Conservation (phyloP, 257 asterid genomes). For the Solanum virginianum region DNA sequence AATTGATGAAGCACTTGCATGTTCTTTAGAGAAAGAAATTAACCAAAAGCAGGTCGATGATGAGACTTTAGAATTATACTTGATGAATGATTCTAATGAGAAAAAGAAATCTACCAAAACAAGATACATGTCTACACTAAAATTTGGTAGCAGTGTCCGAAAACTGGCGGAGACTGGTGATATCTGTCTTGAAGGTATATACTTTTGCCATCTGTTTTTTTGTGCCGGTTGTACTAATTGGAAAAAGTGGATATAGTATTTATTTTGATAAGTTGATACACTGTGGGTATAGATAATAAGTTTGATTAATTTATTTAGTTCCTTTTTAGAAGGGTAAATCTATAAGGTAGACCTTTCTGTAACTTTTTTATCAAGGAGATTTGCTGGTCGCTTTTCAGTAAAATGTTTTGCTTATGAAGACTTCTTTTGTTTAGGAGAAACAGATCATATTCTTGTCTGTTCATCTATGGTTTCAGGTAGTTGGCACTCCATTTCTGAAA, state of each 20-base stretch:
- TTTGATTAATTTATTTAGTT: background rate
- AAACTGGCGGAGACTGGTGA: constrained; percentile 71
- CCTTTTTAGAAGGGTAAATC: background rate
- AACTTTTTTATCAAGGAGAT: background rate
- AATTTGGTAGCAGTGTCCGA: constrained; percentile 45
- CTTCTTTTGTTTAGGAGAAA: background rate
- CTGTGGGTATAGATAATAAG: background rate
- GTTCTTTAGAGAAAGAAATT: constrained; percentile 66
- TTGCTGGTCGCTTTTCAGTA: background rate
- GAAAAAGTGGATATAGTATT: background rate
- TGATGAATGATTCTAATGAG: constrained; percentile 31
- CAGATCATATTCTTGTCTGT: background rate
- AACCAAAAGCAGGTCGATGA: constrained; percentile 35
- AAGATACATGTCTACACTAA: constrained; percentile 63
- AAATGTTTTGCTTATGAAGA: background rate
- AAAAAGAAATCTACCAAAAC: constrained; percentile 17
- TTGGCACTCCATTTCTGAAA: background rate
- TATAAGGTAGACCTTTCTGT: background rate
- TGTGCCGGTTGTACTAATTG: background rate
- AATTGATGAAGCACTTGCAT: constrained; percentile 76
- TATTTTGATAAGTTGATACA: background rate
- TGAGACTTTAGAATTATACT: constrained; percentile 41
- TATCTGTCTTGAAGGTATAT: constrained; percentile 75
- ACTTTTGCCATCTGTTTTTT: background rate
- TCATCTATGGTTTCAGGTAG: background rate